Conservation (phyloP, 768 basidiomycete species). For the Postia placenta region DNA sequence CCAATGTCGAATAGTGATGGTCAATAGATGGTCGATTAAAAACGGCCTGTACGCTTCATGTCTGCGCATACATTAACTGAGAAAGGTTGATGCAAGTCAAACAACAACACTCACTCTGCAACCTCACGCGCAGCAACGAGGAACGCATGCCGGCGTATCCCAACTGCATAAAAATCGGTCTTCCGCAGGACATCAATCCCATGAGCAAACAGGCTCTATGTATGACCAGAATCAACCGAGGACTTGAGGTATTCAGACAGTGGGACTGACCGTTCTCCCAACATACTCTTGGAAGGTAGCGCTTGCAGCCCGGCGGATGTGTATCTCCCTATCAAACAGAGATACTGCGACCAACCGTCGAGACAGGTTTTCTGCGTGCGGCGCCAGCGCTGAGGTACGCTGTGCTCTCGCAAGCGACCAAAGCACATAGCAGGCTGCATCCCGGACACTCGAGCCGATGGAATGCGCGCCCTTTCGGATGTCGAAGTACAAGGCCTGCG, state of each 20-base stretch:
- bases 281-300: slow-evolving; percentile 98
- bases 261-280: slow-evolving; percentile 72
- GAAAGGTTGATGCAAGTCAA: background rate
- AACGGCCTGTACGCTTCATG: slow-evolving; percentile 67
- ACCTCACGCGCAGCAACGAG: slow-evolving; percentile 81
- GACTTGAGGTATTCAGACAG: background rate
- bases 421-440: slow-evolving; percentile 88
- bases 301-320: slow-evolving; percentile 91
- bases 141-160: slow-evolving; percentile 79
- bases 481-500: slow-evolving; percentile 87
- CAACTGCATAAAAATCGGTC: slow-evolving; percentile 94
- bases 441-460: slow-evolving; percentile 90
- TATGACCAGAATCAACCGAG: background rate
- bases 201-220: slow-evolving; percentile 81
- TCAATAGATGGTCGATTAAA: slow-evolving; percentile 67
- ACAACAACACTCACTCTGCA: slow-evolving; percentile 58
- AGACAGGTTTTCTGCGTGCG: slow-evolving; percentile 62
- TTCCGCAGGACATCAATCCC: slow-evolving; percentile 91
- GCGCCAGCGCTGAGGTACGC: slow-evolving; percentile 47
- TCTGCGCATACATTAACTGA: too few species aligned
- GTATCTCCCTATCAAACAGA: slow-evolving; percentile 88
- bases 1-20: slow-evolving; percentile 84
- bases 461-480: slow-evolving; percentile 89
- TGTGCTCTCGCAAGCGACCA: slow-evolving; percentile 91
- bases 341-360: slow-evolving; percentile 71